Conservation (phyloP, 805 yeast species). For the Ogataea philodendri region DNA sequence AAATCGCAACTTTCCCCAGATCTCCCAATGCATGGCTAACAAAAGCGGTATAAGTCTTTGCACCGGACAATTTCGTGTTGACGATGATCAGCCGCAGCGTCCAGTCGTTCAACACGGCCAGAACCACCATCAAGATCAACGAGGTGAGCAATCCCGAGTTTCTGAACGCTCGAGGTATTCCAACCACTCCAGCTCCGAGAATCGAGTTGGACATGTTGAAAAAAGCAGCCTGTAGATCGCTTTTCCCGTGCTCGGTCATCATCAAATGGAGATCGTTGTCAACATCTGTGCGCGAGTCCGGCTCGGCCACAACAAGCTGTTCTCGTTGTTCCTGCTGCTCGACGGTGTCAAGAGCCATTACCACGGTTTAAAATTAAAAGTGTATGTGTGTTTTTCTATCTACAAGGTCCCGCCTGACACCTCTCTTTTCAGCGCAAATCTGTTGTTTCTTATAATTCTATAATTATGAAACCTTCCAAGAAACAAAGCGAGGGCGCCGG, state of each 20-base stretch:
- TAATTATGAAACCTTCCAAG: constrained; percentile 19
- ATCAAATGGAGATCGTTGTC: constrained; percentile 10
- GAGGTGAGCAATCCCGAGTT: constrained; percentile 83
- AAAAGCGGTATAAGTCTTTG: constrained; percentile 79
- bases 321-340: constrained; percentile 3
- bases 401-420: constrained; percentile 10
- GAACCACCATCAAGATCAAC: constrained; percentile 50
- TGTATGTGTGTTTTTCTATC: background rate
- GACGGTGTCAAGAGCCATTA: constrained; percentile 1
- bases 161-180: constrained; percentile 84
- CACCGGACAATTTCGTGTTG: constrained; percentile 75
- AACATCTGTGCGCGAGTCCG: constrained; percentile 1
- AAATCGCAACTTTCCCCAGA: constrained; percentile 62
- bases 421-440: constrained; percentile 13
- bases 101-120: constrained; percentile 84
- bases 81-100: constrained; percentile 75
- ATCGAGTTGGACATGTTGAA: constrained; percentile 97
- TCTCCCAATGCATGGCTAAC: constrained; percentile 77
- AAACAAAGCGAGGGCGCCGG: constrained; percentile 17
- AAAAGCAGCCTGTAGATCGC: constrained; percentile 79
- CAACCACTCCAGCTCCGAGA: constrained; percentile 93
- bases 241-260: constrained; percentile 36
- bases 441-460: constrained; percentile 6
- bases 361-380: constrained; percentile 1
- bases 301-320: constrained; percentile 3